A percentile compares a stretch with the other conserved stretches of the same genome.
Conservation (phyloP, 176 grass and related monocot species). For the Carex pumila region DNA sequence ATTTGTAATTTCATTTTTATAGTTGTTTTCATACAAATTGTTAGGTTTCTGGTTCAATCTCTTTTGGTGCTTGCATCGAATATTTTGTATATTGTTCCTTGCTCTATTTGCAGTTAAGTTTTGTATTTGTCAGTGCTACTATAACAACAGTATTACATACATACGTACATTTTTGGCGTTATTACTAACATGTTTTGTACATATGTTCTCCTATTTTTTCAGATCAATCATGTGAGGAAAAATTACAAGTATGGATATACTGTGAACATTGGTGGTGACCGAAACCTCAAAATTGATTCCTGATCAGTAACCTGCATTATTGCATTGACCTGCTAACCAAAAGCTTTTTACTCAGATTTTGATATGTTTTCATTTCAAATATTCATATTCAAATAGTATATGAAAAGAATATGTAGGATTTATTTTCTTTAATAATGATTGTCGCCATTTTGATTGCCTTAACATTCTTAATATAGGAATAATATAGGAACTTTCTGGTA, state of each 20-base stretch:
- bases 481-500: no score
- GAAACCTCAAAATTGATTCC: no score
- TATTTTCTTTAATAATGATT: not conserved
- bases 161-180: not conserved
- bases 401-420: not conserved
- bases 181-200: not conserved
- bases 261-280: no score
- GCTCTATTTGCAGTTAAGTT: not conserved
- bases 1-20: not conserved
- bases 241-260: not conserved
- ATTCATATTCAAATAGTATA: no score
- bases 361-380: not conserved
- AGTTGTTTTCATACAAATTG: not conserved
- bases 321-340: not conserved
- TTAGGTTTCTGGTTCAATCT: not conserved
- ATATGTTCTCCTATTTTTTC: conserved; percentile 3
- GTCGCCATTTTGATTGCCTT: no score
- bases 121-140: not conserved
- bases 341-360: not conserved
- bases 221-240: conserved; percentile 76
- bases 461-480: no score
- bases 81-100: not conserved
- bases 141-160: not conserved
- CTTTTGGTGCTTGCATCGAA: not conserved
- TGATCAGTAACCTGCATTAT: no score